A percentile compares a stretch with the other conserved stretches of the same genome.
These are phyloP conservation scores for Exserohilum rostratum DNA, from an alignment of 2,329 filamentous ascomycete genomes.

Conservation along the genomic window DNA sequence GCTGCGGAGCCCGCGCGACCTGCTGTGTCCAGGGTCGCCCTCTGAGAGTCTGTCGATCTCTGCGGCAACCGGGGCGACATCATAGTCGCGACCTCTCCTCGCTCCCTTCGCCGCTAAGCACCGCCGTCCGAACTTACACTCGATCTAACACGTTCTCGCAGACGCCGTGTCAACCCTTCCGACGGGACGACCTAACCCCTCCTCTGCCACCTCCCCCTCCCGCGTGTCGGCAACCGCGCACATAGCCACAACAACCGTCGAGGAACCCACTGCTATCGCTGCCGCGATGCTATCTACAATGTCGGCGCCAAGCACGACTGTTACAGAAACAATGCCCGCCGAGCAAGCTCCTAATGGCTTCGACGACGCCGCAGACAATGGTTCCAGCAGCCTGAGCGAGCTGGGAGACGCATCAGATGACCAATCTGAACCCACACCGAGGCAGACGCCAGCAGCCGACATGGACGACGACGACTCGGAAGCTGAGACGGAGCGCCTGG, in stretches of 20 bases:
- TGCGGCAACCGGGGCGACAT: conserved; percentile 27
- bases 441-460: conserved; percentile 28
- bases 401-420: conserved; percentile 80
- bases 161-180: conserved; percentile 22
- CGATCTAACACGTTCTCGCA: conserved; percentile 14
- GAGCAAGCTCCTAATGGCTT: conserved; percentile 23
- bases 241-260: conserved; percentile 17
- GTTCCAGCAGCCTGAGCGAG: conserved; percentile 91
- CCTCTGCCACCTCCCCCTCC: conserved; percentile 56
- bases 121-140: not conserved
- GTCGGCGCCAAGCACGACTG: conserved; percentile 26
- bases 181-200: conserved; percentile 24
- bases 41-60: conserved; percentile 15
- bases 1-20: not conserved
- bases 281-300: conserved; percentile 35
- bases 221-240: conserved; percentile 25
- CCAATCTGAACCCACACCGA: conserved; percentile 44
- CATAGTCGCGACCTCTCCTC: conserved; percentile 17
- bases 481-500: conserved; percentile 91
- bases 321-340: conserved; percentile 20
- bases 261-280: conserved; percentile 18
- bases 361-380: conserved; percentile 60
- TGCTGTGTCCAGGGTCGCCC: not conserved
- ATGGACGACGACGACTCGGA: conserved; percentile 73
- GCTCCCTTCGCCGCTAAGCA: conserved; percentile 5